Evolutionary conservation across 2,329 filamentous ascomycete genomes (phyloP).

Genomic region (Fusarium acutatum): DNA sequence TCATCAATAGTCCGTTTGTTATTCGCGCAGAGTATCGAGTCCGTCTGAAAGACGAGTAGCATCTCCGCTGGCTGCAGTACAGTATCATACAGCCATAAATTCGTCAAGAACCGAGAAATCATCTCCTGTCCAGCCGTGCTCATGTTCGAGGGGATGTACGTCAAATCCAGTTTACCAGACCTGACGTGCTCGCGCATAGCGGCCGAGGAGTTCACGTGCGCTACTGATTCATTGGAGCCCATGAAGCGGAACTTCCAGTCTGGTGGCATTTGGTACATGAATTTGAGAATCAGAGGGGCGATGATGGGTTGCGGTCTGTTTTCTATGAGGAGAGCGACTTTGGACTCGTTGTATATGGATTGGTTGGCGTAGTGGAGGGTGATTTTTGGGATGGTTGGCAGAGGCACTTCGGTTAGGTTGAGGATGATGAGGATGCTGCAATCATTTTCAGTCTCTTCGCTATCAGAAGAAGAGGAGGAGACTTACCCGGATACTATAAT

Average conservation of each 20-base stretch:
- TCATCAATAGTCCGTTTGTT: not conserved
- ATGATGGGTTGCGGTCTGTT: not conserved
- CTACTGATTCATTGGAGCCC: not conserved
- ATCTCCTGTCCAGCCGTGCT: not conserved
- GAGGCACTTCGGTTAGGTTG: not conserved
- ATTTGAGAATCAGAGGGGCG: not conserved
- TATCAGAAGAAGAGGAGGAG: rapidly evolving
- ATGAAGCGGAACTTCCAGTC: not conserved
- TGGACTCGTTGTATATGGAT: not conserved
- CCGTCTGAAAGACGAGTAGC: not conserved
- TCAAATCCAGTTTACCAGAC: not conserved
- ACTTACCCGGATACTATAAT: rapidly evolving
- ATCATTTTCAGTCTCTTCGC: not conserved
- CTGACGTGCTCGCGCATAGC: not conserved
- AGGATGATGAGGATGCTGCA: not conserved
- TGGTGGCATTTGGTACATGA: not conserved
- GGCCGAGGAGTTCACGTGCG: not conserved
- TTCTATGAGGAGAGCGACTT: not conserved
- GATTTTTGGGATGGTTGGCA: rapidly evolving
- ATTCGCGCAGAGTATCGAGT: not conserved
- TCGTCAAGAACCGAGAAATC: not conserved
- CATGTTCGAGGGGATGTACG: not conserved
- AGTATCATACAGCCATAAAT: not conserved
- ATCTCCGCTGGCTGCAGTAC: not conserved
- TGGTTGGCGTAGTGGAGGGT: not conserved